Conservation (phyloP, 495 filamentous ascomycete species). For the Xylaria telfairii region DNA sequence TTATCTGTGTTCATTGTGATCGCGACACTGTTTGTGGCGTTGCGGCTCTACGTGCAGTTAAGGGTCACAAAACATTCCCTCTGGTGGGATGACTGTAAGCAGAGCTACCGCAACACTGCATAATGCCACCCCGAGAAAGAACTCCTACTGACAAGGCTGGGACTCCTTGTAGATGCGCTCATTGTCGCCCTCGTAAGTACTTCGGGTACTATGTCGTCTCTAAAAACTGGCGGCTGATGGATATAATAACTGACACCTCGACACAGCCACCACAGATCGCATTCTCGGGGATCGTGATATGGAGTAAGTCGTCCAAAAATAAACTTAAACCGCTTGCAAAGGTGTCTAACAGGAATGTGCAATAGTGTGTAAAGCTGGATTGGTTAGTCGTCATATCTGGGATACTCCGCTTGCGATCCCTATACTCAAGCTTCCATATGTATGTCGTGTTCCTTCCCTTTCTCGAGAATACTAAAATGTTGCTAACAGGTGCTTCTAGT, state of each 20-base stretch:
- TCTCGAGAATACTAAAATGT: neutral
- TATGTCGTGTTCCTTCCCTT: neutral
- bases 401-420: slow-evolving; percentile 9
- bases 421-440: slow-evolving; percentile 5
- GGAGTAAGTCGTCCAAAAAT: neutral
- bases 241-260: neutral
- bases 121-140: neutral
- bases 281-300: slow-evolving; percentile 9
- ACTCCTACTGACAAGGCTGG: neutral
- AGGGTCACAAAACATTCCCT: neutral
- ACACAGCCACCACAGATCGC: slow-evolving; percentile 15
- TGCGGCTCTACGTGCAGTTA: slow-evolving; percentile 4
- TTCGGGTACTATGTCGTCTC: neutral
- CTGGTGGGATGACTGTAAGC: neutral
- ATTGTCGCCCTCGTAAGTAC: neutral
- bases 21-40: slow-evolving; percentile 1
- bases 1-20: slow-evolving; percentile 9
- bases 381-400: slow-evolving; percentile 10
- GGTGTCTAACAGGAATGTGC: neutral
- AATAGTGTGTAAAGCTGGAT: slow-evolving; percentile 10
- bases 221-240: neutral
- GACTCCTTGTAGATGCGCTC: neutral
- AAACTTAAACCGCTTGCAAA: neutral
- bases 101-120: neutral
- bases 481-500: neutral